Evolutionary conservation across 495 filamentous ascomycete species (phyloP).

Genomic region (Hamigera avellanea): DNA sequence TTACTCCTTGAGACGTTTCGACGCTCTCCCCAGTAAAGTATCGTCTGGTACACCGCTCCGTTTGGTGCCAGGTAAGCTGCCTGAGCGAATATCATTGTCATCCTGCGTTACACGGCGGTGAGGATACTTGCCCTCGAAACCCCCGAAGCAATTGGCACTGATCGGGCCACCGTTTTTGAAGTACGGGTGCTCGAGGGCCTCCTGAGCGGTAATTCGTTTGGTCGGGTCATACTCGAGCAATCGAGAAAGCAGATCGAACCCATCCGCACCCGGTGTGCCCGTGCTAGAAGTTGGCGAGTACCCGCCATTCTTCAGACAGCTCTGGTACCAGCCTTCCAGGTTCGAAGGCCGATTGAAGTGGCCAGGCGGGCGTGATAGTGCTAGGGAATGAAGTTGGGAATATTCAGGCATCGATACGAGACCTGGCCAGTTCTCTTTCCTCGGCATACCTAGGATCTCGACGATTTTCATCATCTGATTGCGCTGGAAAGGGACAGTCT

Average conservation of each 20-base stretch:
- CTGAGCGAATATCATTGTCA: constrained; percentile 82
- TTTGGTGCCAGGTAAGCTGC: constrained; percentile 87
- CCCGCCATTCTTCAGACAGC: constrained; percentile 44
- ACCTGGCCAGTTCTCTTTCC: constrained; percentile 79
- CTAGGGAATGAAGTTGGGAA: constrained; percentile 55
- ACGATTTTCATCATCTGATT: constrained; percentile 99
- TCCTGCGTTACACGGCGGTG: constrained; percentile 82
- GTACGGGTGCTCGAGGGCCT: constrained; percentile 81
- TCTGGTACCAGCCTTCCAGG: constrained; percentile 57
- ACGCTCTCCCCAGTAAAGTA: constrained; percentile 41
- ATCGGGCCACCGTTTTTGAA: constrained; percentile 58
- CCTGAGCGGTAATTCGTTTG: constrained; percentile 70
- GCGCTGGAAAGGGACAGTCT: constrained; percentile 90
- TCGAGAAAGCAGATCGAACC: constrained; percentile 66
- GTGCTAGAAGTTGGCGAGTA: constrained; percentile 37
- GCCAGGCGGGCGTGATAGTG: constrained; percentile 27
- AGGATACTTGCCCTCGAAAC: constrained; percentile 77
- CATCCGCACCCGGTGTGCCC: constrained; percentile 56
- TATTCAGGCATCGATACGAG: constrained; percentile 75
- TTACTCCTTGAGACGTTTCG: constrained; percentile 36
- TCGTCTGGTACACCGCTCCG: constrained; percentile 81
- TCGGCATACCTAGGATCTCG: constrained; percentile 85
- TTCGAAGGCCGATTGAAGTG: constrained; percentile 35
- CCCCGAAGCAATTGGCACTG: constrained; percentile 79
- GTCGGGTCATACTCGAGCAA: constrained; percentile 90